Evolutionary conservation across 169 alveolate species (phyloP).

Genomic region (Plasmodium gonderi): DNA sequence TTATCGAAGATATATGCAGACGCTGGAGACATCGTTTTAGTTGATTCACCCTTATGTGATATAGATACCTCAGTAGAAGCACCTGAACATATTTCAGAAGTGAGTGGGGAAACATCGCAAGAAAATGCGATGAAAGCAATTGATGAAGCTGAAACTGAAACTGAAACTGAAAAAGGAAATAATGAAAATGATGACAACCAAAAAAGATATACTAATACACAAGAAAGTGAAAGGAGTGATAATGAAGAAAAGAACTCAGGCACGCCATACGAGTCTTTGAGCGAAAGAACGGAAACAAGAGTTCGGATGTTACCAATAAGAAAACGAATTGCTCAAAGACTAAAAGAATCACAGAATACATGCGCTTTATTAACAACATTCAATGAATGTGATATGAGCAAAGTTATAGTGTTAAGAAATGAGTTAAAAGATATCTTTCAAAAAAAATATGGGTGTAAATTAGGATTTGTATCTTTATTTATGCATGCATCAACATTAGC

Average conservation of each 20-base stretch:
- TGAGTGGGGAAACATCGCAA: background rate
- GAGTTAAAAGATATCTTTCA: conserved; percentile 83
- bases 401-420: conserved; percentile 83
- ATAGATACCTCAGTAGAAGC: conserved; percentile 86
- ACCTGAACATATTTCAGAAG: conserved; percentile 20
- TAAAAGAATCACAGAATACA: conserved; percentile 93
- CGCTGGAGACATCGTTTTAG: conserved; percentile 91
- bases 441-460: conserved; percentile 80
- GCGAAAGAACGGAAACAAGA: conserved; percentile 80
- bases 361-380: conserved; percentile 94
- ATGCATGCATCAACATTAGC: conserved; percentile 87
- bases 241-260: conserved; percentile 60
- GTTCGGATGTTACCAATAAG: conserved; percentile 95
- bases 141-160: conserved; percentile 7
- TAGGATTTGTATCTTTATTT: conserved; percentile 90
- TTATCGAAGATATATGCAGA: conserved; percentile 66
- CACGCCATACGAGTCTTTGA: conserved; percentile 64
- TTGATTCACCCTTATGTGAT: conserved; percentile 90
- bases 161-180: conserved; percentile 7
- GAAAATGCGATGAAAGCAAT: background rate
- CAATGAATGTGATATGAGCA: conserved; percentile 92
- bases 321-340: conserved; percentile 91
- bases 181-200: conserved; percentile 33
- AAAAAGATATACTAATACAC: conserved; percentile 3
- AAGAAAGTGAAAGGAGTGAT: conserved; percentile 17